These are phyloP conservation scores for Mitragyna speciosa DNA, from an alignment of 257 asterid species.

Conservation along the genomic window DNA sequence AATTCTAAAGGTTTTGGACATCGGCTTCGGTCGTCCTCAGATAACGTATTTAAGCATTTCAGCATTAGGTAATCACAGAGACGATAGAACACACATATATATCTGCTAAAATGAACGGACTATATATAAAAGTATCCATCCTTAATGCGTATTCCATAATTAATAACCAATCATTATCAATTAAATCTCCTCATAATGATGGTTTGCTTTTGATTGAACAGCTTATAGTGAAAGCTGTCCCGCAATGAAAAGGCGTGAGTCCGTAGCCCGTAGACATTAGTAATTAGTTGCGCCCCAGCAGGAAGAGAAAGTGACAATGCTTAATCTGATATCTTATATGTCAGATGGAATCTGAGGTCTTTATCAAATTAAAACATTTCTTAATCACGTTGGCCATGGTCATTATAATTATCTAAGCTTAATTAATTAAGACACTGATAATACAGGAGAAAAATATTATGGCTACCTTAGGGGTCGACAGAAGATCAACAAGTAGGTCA, in stretches of 20 bases:
- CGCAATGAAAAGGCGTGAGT: constrained; percentile 12
- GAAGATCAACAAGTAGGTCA: constrained; percentile 20
- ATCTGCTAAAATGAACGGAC: neutral
- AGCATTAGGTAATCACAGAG: neutral
- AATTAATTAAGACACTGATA: constrained; percentile 27
- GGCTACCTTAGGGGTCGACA: constrained; percentile 37
- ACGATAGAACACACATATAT: neutral
- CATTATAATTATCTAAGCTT: neutral
- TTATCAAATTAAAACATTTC: constrained; percentile 30
- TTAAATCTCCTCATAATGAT: neutral
- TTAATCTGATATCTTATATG: constrained; percentile 2
- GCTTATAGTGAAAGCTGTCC: constrained; percentile 10
- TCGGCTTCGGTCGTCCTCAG: neutral
- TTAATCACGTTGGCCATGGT: constrained; percentile 22
- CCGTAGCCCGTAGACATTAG: constrained; percentile 6
- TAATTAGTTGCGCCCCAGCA: constrained; percentile 30
- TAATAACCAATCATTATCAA: neutral
- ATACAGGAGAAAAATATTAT: constrained; percentile 14
- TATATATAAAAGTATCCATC: neutral
- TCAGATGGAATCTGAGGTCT: constrained; percentile 36
- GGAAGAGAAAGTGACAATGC: constrained; percentile 41
- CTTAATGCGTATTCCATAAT: neutral
- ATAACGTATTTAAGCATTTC: neutral
- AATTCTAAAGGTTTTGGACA: neutral
- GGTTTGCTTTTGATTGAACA: constrained; percentile 4